A percentile compares a stretch with the other conserved stretches of the same genome.
Evolutionary conservation across 2,329 filamentous ascomycete genomes (phyloP).

Genomic region (Fusarium nisikadoi): DNA sequence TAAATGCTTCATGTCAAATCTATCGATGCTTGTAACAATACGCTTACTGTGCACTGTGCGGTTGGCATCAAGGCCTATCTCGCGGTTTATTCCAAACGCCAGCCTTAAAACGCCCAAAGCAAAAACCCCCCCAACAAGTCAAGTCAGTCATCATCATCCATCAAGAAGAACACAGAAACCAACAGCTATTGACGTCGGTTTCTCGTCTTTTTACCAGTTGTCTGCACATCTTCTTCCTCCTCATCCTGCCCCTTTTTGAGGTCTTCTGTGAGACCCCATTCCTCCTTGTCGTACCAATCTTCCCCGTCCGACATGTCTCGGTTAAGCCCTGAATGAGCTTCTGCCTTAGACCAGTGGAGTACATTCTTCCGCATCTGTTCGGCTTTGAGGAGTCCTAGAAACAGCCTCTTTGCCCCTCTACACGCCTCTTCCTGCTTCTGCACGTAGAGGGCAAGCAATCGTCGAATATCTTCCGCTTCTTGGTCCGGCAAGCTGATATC

Average conservation of each 20-base stretch:
- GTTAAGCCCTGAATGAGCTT: constrained; percentile 74
- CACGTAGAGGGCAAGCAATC: constrained; percentile 78
- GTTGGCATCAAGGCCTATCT: constrained; percentile 33
- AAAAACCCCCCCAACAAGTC: constrained; percentile 32
- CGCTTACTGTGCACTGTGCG: constrained; percentile 27
- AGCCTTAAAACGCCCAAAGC: constrained; percentile 36
- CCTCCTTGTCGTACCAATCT: constrained; percentile 87
- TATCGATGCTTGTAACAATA: constrained; percentile 23
- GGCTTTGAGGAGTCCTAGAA: constrained; percentile 76
- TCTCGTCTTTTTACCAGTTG: constrained; percentile 70
- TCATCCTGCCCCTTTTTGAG: constrained; percentile 84
- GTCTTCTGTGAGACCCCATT: constrained; percentile 79
- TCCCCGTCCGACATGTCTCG: constrained; percentile 87
- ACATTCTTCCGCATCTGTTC: constrained; percentile 78
- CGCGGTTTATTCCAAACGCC: constrained; percentile 32
- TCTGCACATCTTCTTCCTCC: constrained; percentile 78
- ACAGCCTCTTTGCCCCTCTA: constrained; percentile 73
- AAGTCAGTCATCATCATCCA: constrained; percentile 42
- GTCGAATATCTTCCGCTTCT: constrained; percentile 82
- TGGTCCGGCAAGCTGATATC: constrained; percentile 76
- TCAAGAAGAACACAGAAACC: constrained; percentile 4
- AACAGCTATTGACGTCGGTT: constrained; percentile 56
- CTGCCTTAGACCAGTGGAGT: constrained; percentile 79
- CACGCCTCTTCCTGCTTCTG: constrained; percentile 89
- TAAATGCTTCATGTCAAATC: constrained; percentile 18